Base-by-base conservation (phyloP, 768 basidiomycete species). In the Russula compacta region DNA sequence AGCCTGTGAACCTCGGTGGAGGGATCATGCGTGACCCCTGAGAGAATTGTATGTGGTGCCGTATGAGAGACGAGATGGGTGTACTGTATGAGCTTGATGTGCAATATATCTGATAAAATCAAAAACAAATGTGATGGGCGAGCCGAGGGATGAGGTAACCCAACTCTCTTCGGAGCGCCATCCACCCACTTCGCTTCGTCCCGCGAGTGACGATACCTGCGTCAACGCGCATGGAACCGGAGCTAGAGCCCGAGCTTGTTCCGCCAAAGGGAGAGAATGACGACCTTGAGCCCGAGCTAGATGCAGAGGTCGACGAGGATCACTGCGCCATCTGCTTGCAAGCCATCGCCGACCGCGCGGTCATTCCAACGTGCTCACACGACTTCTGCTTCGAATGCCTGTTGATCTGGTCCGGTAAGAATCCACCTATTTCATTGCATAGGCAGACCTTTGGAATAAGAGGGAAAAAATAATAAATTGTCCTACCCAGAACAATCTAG, bases 321-420 rank as follows among this genome's bases (percentile, higher is more conserved):
- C 77, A 84, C 66, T 98, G 94, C 69, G 84, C 87, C 60, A 95
- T 98, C 38, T 98, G 94, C 68, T 76, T 98, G 24, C 90, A 95
- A 67, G 62, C 75, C 11, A 76, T 94, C 54, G 75, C 79, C 14
- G 92, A 97, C 74, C 77, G 88, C 48, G 88, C 93, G 0, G 79
- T 95, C 42, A 77, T 95, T 29, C 90, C 92, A 1, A 79, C 77
- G 8, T 97, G 94, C 72, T 88, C 90, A 2, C 94, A 98, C 76
- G 88, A 90, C 69, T 95, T 95, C 69, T 98, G 94, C 68, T 95
- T 95, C 66, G 89, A 91, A 58, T 98, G 94, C 71, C 78, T 97
- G 24, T 75, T 87, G 50, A 73, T 93, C 1, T 95, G 93, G 94
- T 81, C 88, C 56, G 86, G 89, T 89, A 61, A 66, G 80, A 74